Evolutionary conservation across 2,329 filamentous ascomycete species (phyloP).

Genomic region (Botrytis tulipae): DNA sequence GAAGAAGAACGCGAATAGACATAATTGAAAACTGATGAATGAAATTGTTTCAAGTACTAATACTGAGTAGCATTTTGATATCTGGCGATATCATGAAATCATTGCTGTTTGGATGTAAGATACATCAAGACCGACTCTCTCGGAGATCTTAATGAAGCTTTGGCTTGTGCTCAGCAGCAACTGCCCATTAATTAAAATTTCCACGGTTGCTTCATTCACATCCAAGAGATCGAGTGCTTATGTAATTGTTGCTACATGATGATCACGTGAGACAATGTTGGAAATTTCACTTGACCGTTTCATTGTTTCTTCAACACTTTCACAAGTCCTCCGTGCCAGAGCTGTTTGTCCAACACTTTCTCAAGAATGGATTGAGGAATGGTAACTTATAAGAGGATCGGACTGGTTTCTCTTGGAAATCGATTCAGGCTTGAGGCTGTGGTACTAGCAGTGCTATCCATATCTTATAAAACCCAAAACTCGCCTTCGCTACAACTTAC

Average conservation of each 20-base stretch:
- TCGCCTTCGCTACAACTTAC: not conserved
- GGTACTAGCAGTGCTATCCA: not conserved
- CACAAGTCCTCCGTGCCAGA: not conserved
- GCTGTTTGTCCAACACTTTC: not conserved
- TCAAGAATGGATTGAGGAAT: not conserved
- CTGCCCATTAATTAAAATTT: not conserved
- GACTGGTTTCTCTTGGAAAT: not conserved
- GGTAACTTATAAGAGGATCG: not conserved
- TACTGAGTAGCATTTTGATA: slow-evolving; percentile 21
- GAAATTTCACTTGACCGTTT: not conserved
- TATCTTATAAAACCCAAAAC: not conserved
- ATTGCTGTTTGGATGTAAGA: slow-evolving; percentile 6
- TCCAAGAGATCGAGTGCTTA: not conserved
- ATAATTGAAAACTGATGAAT: slow-evolving; percentile 27
- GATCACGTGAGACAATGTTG: not conserved
- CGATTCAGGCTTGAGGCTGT: not conserved
- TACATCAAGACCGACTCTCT: slow-evolving; percentile 13
- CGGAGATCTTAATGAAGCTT: not conserved
- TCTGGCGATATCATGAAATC: slow-evolving; percentile 13
- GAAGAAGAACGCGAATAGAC: slow-evolving; percentile 49
- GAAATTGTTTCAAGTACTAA: slow-evolving; percentile 17
- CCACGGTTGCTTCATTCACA: not conserved
- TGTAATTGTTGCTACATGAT: not conserved
- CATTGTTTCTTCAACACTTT: not conserved
- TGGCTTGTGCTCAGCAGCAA: slow-evolving; percentile 2